phyloP scores from a whole-genome alignment of 495 filamentous ascomycete genomes.

The Haplographium delicatum region DNA sequence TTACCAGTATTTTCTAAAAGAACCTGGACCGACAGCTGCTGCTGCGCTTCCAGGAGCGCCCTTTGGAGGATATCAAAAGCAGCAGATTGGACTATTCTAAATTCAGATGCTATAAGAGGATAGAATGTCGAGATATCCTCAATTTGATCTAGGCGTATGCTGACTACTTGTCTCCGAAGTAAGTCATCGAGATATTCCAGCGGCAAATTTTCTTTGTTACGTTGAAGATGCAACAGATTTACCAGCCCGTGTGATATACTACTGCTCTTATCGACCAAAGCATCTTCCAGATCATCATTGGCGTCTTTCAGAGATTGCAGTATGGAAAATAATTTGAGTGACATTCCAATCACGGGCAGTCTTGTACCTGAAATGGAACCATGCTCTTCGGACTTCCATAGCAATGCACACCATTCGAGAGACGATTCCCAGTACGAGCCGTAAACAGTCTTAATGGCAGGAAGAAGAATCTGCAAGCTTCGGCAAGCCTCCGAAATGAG shows the following conservation, averaged over 20 bases:
- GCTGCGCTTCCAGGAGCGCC: constrained; percentile 69
- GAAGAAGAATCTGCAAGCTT: constrained; percentile 59
- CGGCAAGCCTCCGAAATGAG: constrained; percentile 59
- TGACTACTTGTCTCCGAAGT: constrained; percentile 56
- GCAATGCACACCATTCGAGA: constrained; percentile 49
- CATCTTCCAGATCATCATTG: constrained; percentile 84
- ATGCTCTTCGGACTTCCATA: constrained; percentile 43
- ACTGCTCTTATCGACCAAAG: constrained; percentile 48
- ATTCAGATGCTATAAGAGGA: constrained; percentile 69
- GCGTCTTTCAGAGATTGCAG: constrained; percentile 38
- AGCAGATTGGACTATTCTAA: constrained; percentile 66
- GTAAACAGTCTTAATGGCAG: constrained; percentile 69
- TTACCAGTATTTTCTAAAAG: constrained; percentile 64
- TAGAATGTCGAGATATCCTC: constrained; percentile 58
- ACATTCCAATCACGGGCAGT: constrained; percentile 60
- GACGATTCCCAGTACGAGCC: constrained; percentile 77
- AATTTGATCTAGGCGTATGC: constrained; percentile 48
- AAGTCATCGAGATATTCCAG: constrained; percentile 59
- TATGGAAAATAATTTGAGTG: constrained; percentile 59
- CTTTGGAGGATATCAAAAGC: constrained; percentile 78
- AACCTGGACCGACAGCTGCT: constrained; percentile 77
- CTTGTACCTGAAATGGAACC: constrained; percentile 30
- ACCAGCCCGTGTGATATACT: constrained; percentile 52
- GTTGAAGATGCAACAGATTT: constrained; percentile 49
- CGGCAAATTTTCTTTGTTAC: constrained; percentile 31